Conservation (phyloP, 768 basidiomycete species). For the Infundibulicybe gibba region DNA sequence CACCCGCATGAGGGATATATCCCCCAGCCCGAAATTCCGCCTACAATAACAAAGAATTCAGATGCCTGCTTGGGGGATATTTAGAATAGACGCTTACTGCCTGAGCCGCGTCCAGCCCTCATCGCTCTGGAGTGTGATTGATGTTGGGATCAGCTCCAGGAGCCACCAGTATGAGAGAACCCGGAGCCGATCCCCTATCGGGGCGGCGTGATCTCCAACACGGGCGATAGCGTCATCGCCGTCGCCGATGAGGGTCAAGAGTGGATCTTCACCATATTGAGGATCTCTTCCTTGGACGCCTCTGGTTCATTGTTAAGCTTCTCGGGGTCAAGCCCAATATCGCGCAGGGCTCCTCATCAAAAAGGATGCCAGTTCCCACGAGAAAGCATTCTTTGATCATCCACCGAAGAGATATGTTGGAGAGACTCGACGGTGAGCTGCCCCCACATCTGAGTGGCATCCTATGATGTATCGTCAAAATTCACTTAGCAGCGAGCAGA, state of each 20-base stretch:
- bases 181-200: background rate
- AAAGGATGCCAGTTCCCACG: background rate
- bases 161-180: background rate
- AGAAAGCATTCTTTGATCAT: background rate
- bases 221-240: too few relatives aligned
- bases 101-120: background rate
- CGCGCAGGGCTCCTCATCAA: background rate
- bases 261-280: too few relatives aligned
- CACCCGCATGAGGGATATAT: background rate
- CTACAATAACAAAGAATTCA: constrained; percentile 20
- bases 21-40: constrained; percentile 41
- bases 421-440: background rate
- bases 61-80: too few relatives aligned
- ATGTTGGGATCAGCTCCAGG: constrained; percentile 1
- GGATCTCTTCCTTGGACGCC: too few relatives aligned
- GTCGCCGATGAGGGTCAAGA: too few relatives aligned
- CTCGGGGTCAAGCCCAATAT: constrained; percentile 14
- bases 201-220: background rate
- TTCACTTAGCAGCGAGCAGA: background rate
- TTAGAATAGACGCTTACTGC: background rate
- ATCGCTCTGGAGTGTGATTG: background rate
- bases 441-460: background rate
- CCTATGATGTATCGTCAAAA: background rate
- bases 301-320: too few relatives aligned
- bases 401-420: background rate